Evolutionary conservation across 75 land plant species (phyloP).

Genomic region (Adiantum capillusveneris): DNA sequence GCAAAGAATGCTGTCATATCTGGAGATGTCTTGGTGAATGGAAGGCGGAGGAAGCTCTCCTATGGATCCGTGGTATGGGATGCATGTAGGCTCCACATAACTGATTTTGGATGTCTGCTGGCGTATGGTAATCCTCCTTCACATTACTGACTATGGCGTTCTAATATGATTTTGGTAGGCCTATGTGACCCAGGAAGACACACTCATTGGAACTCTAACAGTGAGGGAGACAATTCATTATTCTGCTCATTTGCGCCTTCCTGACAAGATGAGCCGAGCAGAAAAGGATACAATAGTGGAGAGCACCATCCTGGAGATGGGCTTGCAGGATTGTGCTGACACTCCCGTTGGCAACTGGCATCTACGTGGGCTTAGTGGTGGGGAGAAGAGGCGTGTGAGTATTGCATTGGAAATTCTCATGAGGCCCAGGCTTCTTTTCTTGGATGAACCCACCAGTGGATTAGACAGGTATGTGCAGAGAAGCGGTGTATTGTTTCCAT

Average conservation of each 20-base stretch:
- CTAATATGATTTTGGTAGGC: constrained; percentile 41
- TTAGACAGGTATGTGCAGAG: constrained; percentile 84
- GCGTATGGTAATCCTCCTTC: not conserved
- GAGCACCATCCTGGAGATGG: constrained; percentile 89
- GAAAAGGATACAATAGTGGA: constrained; percentile 78
- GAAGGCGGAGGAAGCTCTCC: constrained; percentile 65
- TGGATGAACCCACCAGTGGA: constrained; percentile 96
- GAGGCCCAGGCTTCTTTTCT: constrained; percentile 78
- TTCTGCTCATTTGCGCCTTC: constrained; percentile 72
- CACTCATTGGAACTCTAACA: constrained; percentile 79
- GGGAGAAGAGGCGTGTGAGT: constrained; percentile 90
- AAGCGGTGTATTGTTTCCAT: no score
- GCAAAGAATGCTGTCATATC: constrained; percentile 75
- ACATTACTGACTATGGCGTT: not conserved
- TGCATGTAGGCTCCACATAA: not conserved
- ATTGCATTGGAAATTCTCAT: constrained; percentile 92
- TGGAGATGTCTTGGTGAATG: constrained; percentile 81
- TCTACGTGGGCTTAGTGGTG: constrained; percentile 86
- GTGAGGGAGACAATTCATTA: constrained; percentile 78
- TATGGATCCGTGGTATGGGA: constrained; percentile 75
- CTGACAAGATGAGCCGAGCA: constrained; percentile 57
- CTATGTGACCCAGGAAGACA: constrained; percentile 91
- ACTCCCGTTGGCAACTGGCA: constrained; percentile 97
- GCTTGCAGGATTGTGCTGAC: constrained; percentile 90
- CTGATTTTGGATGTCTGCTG: not conserved